Base-by-base conservation (phyloP, 1,284 basidiomycete species). In the Chalciporus sp. region DNA sequence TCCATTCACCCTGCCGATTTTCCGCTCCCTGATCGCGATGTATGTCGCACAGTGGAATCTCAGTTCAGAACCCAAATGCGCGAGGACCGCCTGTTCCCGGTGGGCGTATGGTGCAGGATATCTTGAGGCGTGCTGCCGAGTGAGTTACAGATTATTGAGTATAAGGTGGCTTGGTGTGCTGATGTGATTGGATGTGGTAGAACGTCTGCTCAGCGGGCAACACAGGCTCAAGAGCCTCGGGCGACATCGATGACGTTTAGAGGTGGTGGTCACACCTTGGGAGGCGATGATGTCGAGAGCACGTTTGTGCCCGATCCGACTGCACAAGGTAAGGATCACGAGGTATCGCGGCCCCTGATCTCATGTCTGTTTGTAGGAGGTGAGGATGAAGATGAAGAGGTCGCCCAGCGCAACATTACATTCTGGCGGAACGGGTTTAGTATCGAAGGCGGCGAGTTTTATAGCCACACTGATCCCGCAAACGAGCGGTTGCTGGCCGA, bases 341-440 rank as follows among this genome's bases (percentile, higher is more conserved):
- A 16, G 3, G 37, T 16, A 19, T 16, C 14, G 35, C 39, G 5
- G 23, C 4, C 19, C 23, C n/a, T 16, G 17, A 51, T 56, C 31
- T 48, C 29, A 4, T 17, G 20, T 12, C 3, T 19, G 16, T 5
- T n/a, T 31, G 7, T n/a, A 61, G 62, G 43, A 23, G 31, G 7
- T 23, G 12, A 11, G 7, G 76, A 75, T 46, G 81, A 78, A 20
- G 83, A 85, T 23, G 79, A 81, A 42, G 80, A 83, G 54, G 77
- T 82, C 0, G 90, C 82, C 0, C 83, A 88, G 44, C 86, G 96
- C 11, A 81, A 86, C 52, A 77, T 98, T 35, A 96, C 91, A 0
- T 94, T 99, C 73, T 99, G 97, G 96, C 80, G 87, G 33, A 85
- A 98, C 60, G 96, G 96, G 0, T 98, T 98, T 74, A 90, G 88